Conservation (phyloP, 176 grass and related monocot species). For the Puccinellia tenuiflora region DNA sequence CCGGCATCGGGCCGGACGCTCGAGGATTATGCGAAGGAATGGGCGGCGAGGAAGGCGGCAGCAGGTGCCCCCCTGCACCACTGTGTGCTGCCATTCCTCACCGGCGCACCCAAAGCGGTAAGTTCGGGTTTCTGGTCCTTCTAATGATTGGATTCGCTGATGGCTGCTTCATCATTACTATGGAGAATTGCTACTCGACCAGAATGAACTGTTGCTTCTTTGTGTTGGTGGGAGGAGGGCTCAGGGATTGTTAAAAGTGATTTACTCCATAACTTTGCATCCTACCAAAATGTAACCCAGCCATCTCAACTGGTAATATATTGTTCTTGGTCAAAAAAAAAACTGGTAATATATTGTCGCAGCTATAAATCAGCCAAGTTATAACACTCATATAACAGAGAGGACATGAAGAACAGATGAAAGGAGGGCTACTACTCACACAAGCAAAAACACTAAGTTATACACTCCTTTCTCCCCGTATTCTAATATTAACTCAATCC, state of each 20-base stretch:
- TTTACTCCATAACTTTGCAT: neutral
- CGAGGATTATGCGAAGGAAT: slow-evolving; percentile 35
- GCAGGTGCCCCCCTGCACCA: slow-evolving; percentile 22
- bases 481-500: neutral
- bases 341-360: neutral
- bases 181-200: neutral
- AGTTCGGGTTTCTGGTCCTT: neutral
- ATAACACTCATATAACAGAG: neutral
- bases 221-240: neutral
- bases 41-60: slow-evolving; percentile 52
- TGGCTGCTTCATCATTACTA: neutral
- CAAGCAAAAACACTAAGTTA: neutral
- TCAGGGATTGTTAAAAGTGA: neutral
- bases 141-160: neutral
- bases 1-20: slow-evolving; percentile 9
- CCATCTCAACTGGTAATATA: neutral
- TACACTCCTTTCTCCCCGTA: neutral
- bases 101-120: slow-evolving; percentile 47
- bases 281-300: neutral
- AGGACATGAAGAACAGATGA: neutral
- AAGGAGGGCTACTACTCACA: neutral
- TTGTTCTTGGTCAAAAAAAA: too few relatives aligned
- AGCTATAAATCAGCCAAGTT: neutral
- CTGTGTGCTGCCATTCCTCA: slow-evolving; percentile 63
- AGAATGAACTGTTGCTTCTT: neutral